Base-by-base conservation (phyloP, 108 stramenopile species). In the Pseudonitzschia delicatissima region DNA sequence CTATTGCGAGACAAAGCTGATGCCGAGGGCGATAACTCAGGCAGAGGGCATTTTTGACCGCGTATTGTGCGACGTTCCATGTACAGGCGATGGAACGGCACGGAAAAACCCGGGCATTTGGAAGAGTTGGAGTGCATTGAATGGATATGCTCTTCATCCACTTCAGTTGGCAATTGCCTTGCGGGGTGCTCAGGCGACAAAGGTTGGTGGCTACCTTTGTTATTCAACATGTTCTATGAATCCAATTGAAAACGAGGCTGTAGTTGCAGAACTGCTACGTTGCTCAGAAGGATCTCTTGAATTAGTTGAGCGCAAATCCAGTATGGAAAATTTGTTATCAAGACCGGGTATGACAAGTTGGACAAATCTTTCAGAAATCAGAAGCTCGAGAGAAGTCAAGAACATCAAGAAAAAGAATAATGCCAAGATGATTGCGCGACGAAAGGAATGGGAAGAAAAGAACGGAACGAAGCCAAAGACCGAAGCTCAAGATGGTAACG, bases 191-290 rank as follows among this genome's bases (percentile, higher is more conserved):
- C 86, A 87, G 6, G 62, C 94, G 52, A 80, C 91, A 15, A 73
- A 79, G 58, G 86, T 91, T 33, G 92, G 96, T 1, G 99, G 99
- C 3, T 80, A 87, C 50, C 66, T 98, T 72, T 95, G 97, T 17
- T 99, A 99, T 72, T 91, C 88, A 11, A 99, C 99, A 28, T 99
- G 99, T 78, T 90, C 90, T 29, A 82, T 98, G 73, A 98, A 94
- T 81, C 99, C 99, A 1, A 90, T 96, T 48, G 99, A 99, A 76
- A 96, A 99, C 71, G 99, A 99, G 77, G 95, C 96, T 9, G 97
- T 98, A 17, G 97, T 99, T 7, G 95, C 91, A 0, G 89, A 89
- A 66, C 62, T 95, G 9, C 67, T 95, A 39, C 79, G 94, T 25
- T 64, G 81, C 17, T 69, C 83, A 4, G 77, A 95, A 32, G 93